A percentile compares a stretch with the other conserved stretches of the same genome.
Conservation (phyloP, 2,329 filamentous ascomycete species). For the Penicillium palitans region DNA sequence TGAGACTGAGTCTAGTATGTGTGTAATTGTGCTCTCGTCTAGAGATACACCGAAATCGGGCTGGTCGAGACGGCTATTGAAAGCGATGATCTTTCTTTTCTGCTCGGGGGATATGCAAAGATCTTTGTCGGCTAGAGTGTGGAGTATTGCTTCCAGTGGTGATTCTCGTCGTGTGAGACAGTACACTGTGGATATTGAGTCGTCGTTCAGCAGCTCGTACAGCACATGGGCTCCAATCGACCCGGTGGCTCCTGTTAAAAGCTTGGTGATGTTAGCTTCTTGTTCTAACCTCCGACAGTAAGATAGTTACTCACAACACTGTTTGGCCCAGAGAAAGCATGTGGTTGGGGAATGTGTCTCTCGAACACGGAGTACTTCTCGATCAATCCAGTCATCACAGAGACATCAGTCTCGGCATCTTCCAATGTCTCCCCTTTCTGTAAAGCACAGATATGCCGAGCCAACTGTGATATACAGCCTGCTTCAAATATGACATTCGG, state of each 20-base stretch:
- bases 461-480: slow-evolving; percentile 41
- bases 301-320: slow-evolving; percentile 25
- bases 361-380: slow-evolving; percentile 49
- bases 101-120: slow-evolving; percentile 26
- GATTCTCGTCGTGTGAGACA: slow-evolving; percentile 38
- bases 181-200: slow-evolving; percentile 37
- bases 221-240: slow-evolving; percentile 47
- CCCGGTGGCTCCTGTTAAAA: slow-evolving; percentile 49
- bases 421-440: slow-evolving; percentile 23
- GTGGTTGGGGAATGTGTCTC: slow-evolving; percentile 24
- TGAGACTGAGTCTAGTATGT: slow-evolving; percentile 44
- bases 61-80: slow-evolving; percentile 43
- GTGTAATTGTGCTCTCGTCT: slow-evolving; percentile 33
- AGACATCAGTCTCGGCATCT: slow-evolving; percentile 18
- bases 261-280: slow-evolving; percentile 14
- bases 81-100: slow-evolving; percentile 41
- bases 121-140: slow-evolving; percentile 23
- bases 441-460: slow-evolving; percentile 34
- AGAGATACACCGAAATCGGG: slow-evolving; percentile 44
- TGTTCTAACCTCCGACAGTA: background rate
- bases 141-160: slow-evolving; percentile 25
- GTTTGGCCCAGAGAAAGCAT: slow-evolving; percentile 20
- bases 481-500: slow-evolving; percentile 48
- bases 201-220: slow-evolving; percentile 39
- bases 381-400: slow-evolving; percentile 49